phyloP scores from a whole-genome alignment of 2,329 filamentous ascomycete species.

The Colletotrichum cuscutae region DNA sequence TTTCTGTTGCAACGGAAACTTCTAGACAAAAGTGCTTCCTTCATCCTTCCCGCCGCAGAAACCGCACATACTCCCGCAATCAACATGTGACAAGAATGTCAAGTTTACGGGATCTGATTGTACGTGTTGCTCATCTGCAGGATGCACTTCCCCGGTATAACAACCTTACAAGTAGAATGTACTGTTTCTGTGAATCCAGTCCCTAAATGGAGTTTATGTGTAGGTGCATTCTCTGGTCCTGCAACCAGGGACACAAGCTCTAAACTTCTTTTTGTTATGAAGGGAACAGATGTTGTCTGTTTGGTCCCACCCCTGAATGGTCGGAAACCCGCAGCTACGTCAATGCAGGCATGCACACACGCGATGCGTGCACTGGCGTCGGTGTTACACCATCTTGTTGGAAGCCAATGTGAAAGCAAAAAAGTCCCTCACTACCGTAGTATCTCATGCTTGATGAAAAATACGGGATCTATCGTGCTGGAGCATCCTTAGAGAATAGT shows the following conservation, averaged over 20 bases:
- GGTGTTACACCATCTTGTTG: neutral
- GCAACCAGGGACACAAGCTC: too few relatives aligned
- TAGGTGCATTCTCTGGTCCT: neutral
- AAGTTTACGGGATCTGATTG: slow-evolving; percentile 15
- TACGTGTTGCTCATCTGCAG: neutral
- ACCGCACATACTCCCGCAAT: neutral
- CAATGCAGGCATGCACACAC: slow-evolving; percentile 27
- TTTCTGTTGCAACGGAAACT: too few relatives aligned
- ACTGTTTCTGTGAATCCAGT: neutral
- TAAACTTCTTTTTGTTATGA: neutral
- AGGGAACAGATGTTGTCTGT: neutral
- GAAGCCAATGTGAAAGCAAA: neutral
- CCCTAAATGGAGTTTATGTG: too few relatives aligned
- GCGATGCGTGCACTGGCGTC: neutral
- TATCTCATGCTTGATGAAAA: neutral
- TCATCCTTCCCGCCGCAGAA: neutral
- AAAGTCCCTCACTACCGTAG: neutral
- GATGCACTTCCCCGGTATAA: neutral
- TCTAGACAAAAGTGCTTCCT: neutral
- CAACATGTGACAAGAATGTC: neutral
- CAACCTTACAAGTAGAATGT: neutral
- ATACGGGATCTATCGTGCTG: neutral
- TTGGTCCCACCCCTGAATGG: neutral
- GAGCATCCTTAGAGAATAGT: neutral
- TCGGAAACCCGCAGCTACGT: slow-evolving; percentile 24